Base-by-base conservation (phyloP, 2,329 filamentous ascomycete species). In the Claviceps citrina region DNA sequence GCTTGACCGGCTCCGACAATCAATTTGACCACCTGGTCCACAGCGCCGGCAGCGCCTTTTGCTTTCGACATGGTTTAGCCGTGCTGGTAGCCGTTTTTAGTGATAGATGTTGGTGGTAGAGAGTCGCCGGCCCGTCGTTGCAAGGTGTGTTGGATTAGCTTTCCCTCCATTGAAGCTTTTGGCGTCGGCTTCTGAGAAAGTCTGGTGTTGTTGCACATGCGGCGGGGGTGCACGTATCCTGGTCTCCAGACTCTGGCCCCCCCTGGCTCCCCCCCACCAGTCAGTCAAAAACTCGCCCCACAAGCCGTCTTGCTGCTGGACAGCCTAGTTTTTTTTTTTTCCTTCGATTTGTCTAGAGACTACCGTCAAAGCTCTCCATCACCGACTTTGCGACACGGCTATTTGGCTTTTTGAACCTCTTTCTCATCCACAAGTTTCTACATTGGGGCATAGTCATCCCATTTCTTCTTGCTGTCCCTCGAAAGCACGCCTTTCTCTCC, bases 1-100 rank as follows among this genome's bases (percentile, higher is more conserved):
- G 91, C 91, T 62, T 95, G 85, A 20, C 91, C 91, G 42, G 91
- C 91, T 53, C 89, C 91, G 46, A 98, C 91, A 50, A 98, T 93
- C 61, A 98, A 75, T 68, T 96, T 98, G 59, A 98, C 87, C 44
- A 96, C 78, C 63, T 84, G 77, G 55, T 93, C 73, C 31, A 63
- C 59, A 26, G 49, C 61, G 40, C 55, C 56, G 32, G 56, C 55
- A 30, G 56, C 61, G 43, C 55, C 54, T 59, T 58, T 50, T 45
- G 59, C 56, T 51, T 71, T 75, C 24, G 72, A 74, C 73, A 77
- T 76, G 41, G 41, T 44, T 57, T 43, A 10, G 13, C 15, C 25
- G 28, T n/a, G 40, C 42, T 47, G 43, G 44, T 38, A 40, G 36
- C 43, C 33, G 42, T 27, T 43, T 34, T 31, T 38, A 18, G 39